These are phyloP conservation scores for Secale cereale DNA, from an alignment of 176 grass and related monocot genomes.

Conservation along the genomic window DNA sequence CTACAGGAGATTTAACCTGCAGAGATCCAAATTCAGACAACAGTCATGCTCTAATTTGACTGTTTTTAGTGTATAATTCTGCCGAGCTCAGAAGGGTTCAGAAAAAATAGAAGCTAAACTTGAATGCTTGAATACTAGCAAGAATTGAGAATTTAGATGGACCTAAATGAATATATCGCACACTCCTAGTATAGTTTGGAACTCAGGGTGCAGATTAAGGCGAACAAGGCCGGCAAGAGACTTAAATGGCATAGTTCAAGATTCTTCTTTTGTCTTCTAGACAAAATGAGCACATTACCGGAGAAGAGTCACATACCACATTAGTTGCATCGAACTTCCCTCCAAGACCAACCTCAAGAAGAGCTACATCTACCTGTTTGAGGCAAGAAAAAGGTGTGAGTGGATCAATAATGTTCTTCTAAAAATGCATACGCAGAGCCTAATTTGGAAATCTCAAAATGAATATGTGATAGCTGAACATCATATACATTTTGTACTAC, in stretches of 20 bases:
- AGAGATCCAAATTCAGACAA: conserved; percentile 37
- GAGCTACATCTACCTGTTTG: conserved; percentile 85
- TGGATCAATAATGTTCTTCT: not conserved
- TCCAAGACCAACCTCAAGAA: conserved; percentile 97
- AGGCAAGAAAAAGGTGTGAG: not conserved
- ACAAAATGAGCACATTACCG: not conserved
- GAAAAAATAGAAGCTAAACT: not conserved
- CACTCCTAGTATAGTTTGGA: not conserved
- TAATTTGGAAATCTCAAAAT: not conserved
- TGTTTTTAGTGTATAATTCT: not conserved
- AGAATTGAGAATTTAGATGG: not conserved
- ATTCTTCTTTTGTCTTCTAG: not conserved
- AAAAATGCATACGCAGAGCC: not conserved
- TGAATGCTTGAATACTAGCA: not conserved
- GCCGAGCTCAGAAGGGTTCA: not conserved
- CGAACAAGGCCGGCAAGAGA: not conserved
- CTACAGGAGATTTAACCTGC: conserved; percentile 74
- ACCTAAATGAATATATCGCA: not conserved
- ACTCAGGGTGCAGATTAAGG: not conserved
- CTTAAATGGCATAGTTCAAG: not conserved
- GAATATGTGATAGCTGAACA: not conserved
- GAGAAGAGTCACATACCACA: conserved; percentile 57
- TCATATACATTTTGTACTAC: not conserved
- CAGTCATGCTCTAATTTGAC: not conserved
- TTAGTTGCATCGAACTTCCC: conserved; percentile 97